Percentiles rank a stretch among this genome's conserved stretches.
Conservation (phyloP, 2,329 filamentous ascomycete species). For the Diplocarpon mali region DNA sequence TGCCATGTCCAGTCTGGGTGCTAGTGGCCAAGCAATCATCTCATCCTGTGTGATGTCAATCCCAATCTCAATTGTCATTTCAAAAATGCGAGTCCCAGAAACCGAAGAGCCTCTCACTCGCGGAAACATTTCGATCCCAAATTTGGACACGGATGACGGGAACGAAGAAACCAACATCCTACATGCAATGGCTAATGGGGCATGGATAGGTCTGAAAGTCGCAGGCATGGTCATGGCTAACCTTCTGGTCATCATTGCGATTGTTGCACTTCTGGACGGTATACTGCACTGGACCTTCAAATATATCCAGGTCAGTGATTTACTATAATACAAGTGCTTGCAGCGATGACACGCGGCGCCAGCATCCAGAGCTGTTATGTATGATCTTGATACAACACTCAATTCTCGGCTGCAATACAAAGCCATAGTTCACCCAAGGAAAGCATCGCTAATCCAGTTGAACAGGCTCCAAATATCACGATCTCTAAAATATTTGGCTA, state of each 20-base stretch:
- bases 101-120: constrained; percentile 1
- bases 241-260: constrained; percentile 1
- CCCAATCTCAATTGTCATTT: constrained; percentile 5
- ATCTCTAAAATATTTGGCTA: constrained; percentile 5
- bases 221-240: constrained; percentile 5
- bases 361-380: too few species aligned
- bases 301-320: constrained; percentile 1
- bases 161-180: neutral
- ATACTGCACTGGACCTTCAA: constrained; percentile 2
- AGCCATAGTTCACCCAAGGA: too few species aligned
- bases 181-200: constrained; percentile 4
- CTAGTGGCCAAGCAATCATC: constrained; percentile 4
- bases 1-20: neutral
- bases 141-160: neutral
- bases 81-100: constrained; percentile 6
- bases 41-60: constrained; percentile 9
- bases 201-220: constrained; percentile 5
- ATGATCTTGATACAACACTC: too few species aligned
- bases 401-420: too few species aligned
- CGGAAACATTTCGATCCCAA: neutral
- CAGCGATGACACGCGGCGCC: too few species aligned
- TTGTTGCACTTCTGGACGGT: constrained; percentile 3
- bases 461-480: neutral
- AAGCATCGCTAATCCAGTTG: too few species aligned
- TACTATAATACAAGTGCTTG: neutral